These are phyloP conservation scores for Apophysomyces sp. DNA, from an alignment of 371 early-diverging fungal species.

Conservation along the genomic window DNA sequence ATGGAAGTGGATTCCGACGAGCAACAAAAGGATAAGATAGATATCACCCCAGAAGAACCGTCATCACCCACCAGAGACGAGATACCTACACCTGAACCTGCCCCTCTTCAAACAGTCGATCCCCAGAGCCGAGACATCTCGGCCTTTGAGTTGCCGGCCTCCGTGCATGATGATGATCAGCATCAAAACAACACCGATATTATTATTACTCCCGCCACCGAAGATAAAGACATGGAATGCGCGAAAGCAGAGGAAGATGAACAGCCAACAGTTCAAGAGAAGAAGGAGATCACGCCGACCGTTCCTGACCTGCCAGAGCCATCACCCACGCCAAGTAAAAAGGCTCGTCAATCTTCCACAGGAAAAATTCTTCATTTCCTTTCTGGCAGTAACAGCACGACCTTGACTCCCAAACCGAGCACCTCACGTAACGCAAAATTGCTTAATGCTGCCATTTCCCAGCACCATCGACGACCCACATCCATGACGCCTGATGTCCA, in stretches of 20 bases:
- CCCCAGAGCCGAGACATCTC: slow-evolving; percentile 6
- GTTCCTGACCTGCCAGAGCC: not conserved
- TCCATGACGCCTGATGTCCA: slow-evolving; percentile 1
- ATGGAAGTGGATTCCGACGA: slow-evolving; percentile 5
- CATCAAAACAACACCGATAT: too few relatives aligned
- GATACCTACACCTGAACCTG: not conserved
- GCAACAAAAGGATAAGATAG: slow-evolving; percentile 2
- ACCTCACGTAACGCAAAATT: slow-evolving; percentile 3
- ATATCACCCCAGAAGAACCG: not conserved
- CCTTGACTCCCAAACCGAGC: slow-evolving; percentile 8
- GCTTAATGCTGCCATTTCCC: not conserved
- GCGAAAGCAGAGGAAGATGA: not conserved
- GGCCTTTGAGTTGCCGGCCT: slow-evolving; percentile 5
- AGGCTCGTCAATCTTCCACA: slow-evolving; percentile 17
- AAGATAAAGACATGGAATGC: not conserved
- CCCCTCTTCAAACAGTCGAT: not conserved
- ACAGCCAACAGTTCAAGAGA: not conserved
- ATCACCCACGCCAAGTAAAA: slow-evolving; percentile 6
- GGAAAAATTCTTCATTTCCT: slow-evolving; percentile 33
- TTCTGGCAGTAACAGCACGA: slow-evolving; percentile 26
- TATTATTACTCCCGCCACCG: not conserved
- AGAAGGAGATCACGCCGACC: not conserved
- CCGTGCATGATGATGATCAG: not conserved
- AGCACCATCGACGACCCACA: not conserved
- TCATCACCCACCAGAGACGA: not conserved